Percentiles rank a stretch among this genome's conserved stretches.
These are phyloP conservation scores for Geoglossum cookeanum DNA, from an alignment of 2,329 filamentous ascomycete species.

Conservation along the genomic window DNA sequence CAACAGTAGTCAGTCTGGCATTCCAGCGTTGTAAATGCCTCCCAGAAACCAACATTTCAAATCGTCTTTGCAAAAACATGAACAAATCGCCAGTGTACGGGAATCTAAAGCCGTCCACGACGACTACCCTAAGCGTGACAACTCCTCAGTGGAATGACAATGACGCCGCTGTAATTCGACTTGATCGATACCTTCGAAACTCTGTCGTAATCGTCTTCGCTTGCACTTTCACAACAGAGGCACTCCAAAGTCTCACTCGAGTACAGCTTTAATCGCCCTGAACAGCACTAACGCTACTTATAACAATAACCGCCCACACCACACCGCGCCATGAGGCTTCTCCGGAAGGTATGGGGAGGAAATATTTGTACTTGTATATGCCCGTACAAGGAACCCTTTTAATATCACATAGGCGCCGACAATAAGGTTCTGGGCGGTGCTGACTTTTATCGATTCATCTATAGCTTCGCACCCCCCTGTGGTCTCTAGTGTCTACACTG, in stretches of 20 bases:
- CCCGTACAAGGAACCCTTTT: neutral
- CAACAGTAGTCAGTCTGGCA: slow-evolving; percentile 3
- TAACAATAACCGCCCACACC: neutral
- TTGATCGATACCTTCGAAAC: neutral
- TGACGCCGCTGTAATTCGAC: neutral
- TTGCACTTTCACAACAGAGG: neutral
- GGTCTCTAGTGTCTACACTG: neutral
- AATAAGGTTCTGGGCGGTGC: neutral
- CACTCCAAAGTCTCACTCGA: neutral
- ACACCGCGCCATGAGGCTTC: neutral
- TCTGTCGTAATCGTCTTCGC: neutral
- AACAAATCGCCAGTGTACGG: neutral
- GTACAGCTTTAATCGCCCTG: neutral
- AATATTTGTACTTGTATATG: neutral
- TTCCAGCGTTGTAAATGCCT: slow-evolving; percentile 3
- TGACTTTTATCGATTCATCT: neutral
- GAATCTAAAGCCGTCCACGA: neutral
- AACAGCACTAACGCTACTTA: neutral
- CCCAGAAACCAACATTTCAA: neutral
- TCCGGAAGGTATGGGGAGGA: neutral
- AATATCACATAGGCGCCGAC: neutral
- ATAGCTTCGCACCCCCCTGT: neutral
- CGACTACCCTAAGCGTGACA: neutral
- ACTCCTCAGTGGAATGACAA: neutral
- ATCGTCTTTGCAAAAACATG: slow-evolving; percentile 1